phyloP scores from a whole-genome alignment of 2,329 filamentous ascomycete species.

The Sporothrix pallida region DNA sequence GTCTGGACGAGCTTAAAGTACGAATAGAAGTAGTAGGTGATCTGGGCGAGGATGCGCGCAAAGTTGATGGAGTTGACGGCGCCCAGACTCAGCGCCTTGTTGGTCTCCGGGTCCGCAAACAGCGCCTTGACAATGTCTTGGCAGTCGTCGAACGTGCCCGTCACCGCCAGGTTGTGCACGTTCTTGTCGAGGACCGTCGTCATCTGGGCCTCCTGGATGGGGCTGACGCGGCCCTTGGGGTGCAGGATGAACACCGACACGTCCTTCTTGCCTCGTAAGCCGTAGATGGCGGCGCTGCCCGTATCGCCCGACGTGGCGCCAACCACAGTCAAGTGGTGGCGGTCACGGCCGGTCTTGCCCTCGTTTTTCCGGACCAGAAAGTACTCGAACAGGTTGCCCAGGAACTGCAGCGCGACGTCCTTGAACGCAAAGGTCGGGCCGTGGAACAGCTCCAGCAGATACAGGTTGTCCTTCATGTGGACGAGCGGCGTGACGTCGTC shows the following conservation, averaged over 20 bases:
- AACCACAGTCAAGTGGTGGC: slow-evolving; percentile 84
- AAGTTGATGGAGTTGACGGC: slow-evolving; percentile 98
- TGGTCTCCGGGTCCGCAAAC: slow-evolving; percentile 84
- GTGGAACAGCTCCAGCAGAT: slow-evolving; percentile 94
- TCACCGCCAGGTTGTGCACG: slow-evolving; percentile 88
- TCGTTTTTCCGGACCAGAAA: slow-evolving; percentile 77
- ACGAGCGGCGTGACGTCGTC: slow-evolving; percentile 79
- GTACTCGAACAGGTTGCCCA: slow-evolving; percentile 96
- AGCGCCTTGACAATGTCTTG: slow-evolving; percentile 96
- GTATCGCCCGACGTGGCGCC: slow-evolving; percentile 89
- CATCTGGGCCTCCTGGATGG: slow-evolving; percentile 96
- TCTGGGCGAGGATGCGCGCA: slow-evolving; percentile 93
- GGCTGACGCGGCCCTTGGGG: slow-evolving; percentile 87
- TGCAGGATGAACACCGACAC: slow-evolving; percentile 94
- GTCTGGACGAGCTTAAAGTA: slow-evolving; percentile 80
- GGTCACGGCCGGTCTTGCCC: slow-evolving; percentile 67
- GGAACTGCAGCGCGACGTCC: slow-evolving; percentile 88
- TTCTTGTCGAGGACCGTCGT: slow-evolving; percentile 89
- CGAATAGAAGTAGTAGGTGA: slow-evolving; percentile 94
- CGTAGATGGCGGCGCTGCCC: slow-evolving; percentile 94
- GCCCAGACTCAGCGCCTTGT: slow-evolving; percentile 80
- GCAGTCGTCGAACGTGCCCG: slow-evolving; percentile 94
- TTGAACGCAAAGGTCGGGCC: slow-evolving; percentile 96
- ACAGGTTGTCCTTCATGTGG: slow-evolving; percentile 75
- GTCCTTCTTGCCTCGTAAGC: slow-evolving; percentile 92